Conservation (phyloP, 2,329 filamentous ascomycete genomes). For the Nannizziopsis arthrosporioides region DNA sequence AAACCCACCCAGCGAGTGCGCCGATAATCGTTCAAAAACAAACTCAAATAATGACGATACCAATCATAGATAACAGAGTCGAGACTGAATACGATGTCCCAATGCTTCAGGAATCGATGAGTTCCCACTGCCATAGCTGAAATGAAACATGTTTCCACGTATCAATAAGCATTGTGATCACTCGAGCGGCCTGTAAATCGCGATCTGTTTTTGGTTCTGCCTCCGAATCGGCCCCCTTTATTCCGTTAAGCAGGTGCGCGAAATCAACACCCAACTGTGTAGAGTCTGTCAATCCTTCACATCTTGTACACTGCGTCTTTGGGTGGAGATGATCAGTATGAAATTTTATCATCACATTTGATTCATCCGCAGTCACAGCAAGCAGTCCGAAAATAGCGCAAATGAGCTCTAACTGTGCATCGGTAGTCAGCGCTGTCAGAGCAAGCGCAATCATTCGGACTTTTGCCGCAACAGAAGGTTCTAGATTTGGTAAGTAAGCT, state of each 20-base stretch:
- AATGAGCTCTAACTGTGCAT: conserved; percentile 32
- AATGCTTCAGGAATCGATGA: conserved; percentile 5
- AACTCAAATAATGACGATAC: no score
- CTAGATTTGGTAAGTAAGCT: conserved; percentile 18
- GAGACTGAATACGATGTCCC: background rate
- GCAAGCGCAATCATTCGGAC: conserved; percentile 29
- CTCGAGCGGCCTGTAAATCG: conserved; percentile 19
- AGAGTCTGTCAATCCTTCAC: conserved; percentile 19
- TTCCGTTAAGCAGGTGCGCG: conserved; percentile 24
- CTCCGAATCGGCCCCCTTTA: background rate
- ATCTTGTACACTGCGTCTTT: conserved; percentile 16
- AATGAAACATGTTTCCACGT: conserved; percentile 28
- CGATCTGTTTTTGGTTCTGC: background rate
- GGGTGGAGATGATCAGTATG: conserved; percentile 14
- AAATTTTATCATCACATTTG: conserved; percentile 12
- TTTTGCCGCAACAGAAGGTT: conserved; percentile 17
- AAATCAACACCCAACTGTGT: conserved; percentile 25
- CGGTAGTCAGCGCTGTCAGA: conserved; percentile 26
- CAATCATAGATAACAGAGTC: no score
- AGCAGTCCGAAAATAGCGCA: conserved; percentile 32
- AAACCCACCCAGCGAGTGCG: no score
- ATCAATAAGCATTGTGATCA: conserved; percentile 26
- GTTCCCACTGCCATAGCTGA: conserved; percentile 24
- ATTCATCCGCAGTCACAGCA: conserved; percentile 23
- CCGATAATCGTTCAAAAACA: background rate